phyloP scores from a whole-genome alignment of 305 asterid species.

The Galium porrigens region DNA sequence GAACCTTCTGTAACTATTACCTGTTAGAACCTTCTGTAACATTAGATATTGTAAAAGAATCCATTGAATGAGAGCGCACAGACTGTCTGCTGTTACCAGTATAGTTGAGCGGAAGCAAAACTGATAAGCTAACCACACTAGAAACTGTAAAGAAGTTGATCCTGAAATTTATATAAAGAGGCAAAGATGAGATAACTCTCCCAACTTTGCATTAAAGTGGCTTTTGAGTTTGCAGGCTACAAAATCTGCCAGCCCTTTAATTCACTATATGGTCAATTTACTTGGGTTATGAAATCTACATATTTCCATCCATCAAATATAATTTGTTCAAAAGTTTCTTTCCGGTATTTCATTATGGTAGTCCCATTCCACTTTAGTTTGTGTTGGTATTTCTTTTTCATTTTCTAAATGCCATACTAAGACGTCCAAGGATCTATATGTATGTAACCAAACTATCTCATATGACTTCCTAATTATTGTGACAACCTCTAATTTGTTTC shows the following conservation, averaged over 20 bases:
- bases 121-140: constrained; percentile 49
- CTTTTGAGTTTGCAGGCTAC: too few relatives aligned
- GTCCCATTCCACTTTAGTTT: too few relatives aligned
- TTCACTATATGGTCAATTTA: background rate
- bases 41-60: constrained; percentile 69
- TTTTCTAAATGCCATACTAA: too few relatives aligned
- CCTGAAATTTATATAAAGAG: constrained; percentile 32
- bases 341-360: too few relatives aligned
- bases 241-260: too few relatives aligned
- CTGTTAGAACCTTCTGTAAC: constrained; percentile 58
- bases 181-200: background rate
- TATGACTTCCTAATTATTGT: background rate
- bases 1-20: constrained; percentile 52
- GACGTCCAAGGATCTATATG: too few relatives aligned
- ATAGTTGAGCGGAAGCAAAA: constrained; percentile 68
- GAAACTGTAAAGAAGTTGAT: constrained; percentile 59
- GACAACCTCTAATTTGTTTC: too few relatives aligned
- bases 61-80: constrained; percentile 37
- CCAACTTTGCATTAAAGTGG: background rate
- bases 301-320: too few relatives aligned
- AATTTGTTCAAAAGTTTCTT: too few relatives aligned
- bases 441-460: background rate
- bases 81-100: constrained; percentile 31
- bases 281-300: background rate
- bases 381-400: too few relatives aligned